Percentiles rank a stretch among this genome's conserved stretches.
Evolutionary conservation across 1,284 basidiomycete genomes (phyloP).

Genomic region (Mycosarcoma mackinlayi): DNA sequence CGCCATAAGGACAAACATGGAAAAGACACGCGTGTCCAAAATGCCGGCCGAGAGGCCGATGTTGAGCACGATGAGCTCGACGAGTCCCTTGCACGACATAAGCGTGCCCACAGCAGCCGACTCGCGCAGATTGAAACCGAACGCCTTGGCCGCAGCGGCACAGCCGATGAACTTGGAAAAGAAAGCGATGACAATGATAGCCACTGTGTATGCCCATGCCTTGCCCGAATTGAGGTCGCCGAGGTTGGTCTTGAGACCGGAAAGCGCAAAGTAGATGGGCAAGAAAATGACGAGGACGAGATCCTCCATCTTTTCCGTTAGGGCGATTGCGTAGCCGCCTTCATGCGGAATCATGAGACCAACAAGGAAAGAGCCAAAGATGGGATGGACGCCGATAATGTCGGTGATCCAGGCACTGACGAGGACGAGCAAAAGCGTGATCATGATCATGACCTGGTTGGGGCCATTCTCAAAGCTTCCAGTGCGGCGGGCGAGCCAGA

Average conservation of each 20-base stretch:
- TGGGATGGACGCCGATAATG: slow-evolving; percentile 88
- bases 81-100: slow-evolving; percentile 91
- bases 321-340: slow-evolving; percentile 76
- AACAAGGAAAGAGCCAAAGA: slow-evolving; percentile 84
- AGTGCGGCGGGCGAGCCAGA: slow-evolving; percentile 80
- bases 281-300: slow-evolving; percentile 74
- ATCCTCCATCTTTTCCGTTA: slow-evolving; percentile 73
- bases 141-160: slow-evolving; percentile 74
- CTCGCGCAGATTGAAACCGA: slow-evolving; percentile 81
- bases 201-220: slow-evolving; percentile 87
- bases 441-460: slow-evolving; percentile 81
- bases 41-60: slow-evolving; percentile 84
- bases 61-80: slow-evolving; percentile 85
- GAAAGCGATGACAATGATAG: slow-evolving; percentile 85
- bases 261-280: slow-evolving; percentile 85
- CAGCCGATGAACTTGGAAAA: slow-evolving; percentile 75
- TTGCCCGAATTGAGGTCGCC: slow-evolving; percentile 71
- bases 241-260: slow-evolving; percentile 85
- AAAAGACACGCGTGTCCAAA: slow-evolving; percentile 75
- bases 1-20: slow-evolving; percentile 92
- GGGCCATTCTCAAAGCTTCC: slow-evolving; percentile 82
- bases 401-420: slow-evolving; percentile 86
- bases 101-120: slow-evolving; percentile 85
- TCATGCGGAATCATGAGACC: slow-evolving; percentile 89
- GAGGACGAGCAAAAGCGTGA: slow-evolving; percentile 80